phyloP scores from a whole-genome alignment of 441 rosid species.

The Populus trichocarpa region DNA sequence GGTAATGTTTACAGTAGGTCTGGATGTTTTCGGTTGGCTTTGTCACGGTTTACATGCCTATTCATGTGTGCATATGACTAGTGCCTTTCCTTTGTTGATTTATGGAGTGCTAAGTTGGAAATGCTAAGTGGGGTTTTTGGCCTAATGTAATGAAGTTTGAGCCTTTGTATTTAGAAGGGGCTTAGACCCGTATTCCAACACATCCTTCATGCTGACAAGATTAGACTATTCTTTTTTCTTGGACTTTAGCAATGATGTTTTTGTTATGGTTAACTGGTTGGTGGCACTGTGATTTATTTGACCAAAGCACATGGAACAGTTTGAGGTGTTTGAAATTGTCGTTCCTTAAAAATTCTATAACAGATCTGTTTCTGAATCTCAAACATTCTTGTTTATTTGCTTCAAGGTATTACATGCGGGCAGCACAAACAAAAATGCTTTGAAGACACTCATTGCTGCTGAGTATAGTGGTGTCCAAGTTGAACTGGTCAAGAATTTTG shows the following conservation, averaged over 20 bases:
- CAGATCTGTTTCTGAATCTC: background rate
- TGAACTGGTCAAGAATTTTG: slow-evolving; percentile 43
- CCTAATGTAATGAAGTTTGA: background rate
- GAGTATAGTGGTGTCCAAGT: slow-evolving; percentile 72
- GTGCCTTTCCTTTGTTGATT: background rate
- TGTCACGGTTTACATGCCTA: background rate
- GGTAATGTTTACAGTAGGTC: background rate
- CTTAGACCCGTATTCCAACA: background rate
- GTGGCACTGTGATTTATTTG: background rate
- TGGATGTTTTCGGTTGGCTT: background rate
- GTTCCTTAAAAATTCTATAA: background rate
- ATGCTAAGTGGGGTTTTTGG: background rate
- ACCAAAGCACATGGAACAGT: background rate
- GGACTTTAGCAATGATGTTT: background rate
- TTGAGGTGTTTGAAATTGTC: background rate
- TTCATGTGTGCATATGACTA: background rate
- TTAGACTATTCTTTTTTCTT: background rate
- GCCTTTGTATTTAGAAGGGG: background rate
- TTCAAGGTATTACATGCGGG: slow-evolving; percentile 53
- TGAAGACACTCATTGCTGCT: slow-evolving; percentile 64
- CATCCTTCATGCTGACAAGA: background rate
- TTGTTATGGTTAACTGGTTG: background rate
- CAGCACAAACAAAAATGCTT: slow-evolving; percentile 46
- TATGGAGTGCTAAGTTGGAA: background rate
- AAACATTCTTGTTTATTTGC: background rate